Evolutionary conservation across 2,329 filamentous ascomycete genomes (phyloP), one percentile per base, ranked within the genome.

Genomic region (Colletotrichum euphorbiae): DNA sequence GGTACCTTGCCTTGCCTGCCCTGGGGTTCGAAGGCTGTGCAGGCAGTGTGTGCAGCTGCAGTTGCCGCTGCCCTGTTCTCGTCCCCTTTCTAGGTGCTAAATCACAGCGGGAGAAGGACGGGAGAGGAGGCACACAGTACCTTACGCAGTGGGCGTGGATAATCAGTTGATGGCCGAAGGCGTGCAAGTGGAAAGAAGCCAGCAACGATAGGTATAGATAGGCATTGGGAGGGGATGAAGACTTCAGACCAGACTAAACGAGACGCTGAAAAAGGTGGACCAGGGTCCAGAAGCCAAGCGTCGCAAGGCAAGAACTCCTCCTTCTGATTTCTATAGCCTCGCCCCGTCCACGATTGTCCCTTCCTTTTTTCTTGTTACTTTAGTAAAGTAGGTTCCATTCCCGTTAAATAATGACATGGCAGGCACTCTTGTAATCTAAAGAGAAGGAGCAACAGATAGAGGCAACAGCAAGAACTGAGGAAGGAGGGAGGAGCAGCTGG

Each of bases 211-310:
- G 21, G 21, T 4, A 21, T 21, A 28, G 24, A 21, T 15, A n/a
- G n/a, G n/a, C 17, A 45, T 31, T 19, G 19, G 48, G 33, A 31
- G 13, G 46, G 28, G 65, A 52, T 21, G 36, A 43, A 67, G 59
- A 64, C 43, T 21, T 43, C 51, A 67, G 59, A 64, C 43, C 51
- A 67, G 59, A 64, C 43, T 52, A 3, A 31, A 46, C 57, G 28
- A 59, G 60, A 68, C 60, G 54, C 52, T 64, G 59, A 17, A 28
- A 52, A 68, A 15, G 28, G 50, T 54, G 58, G 50, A 45, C 63
- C 15, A 42, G 57, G 63, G 50, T 36, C 50, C 57, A 63, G 24
- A 33, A 38, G 9, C 36, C 12, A 38, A 38, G 36, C 36, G 36
- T 38, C 1, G 13, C 11, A 38, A 15, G 12, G 11, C 1, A 38